Conservation (phyloP, 129 eudicot genomes). For the Smallanthus sonchifolius region DNA sequence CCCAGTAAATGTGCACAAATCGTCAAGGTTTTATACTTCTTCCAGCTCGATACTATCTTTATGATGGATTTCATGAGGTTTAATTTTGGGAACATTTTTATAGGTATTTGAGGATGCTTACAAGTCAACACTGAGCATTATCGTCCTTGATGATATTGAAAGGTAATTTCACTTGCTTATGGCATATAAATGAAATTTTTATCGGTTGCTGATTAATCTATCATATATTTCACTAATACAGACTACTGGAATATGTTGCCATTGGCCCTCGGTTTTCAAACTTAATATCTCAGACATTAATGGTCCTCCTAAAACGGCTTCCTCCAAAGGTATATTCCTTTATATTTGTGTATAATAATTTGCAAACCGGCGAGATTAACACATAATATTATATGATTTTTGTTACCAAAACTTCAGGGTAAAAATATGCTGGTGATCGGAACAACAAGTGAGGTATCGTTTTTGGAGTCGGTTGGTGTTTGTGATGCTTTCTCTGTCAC, state of each 20-base stretch:
- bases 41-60: not conserved
- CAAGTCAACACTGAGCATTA: slow-evolving; percentile 80
- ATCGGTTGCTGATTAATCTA: not conserved
- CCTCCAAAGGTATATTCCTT: slow-evolving; percentile 72
- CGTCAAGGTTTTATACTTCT: slow-evolving; percentile 62
- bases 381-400: not conserved
- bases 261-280: slow-evolving; percentile 99
- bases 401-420: slow-evolving; percentile 45
- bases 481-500: slow-evolving; percentile 90
- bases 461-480: slow-evolving; percentile 84
- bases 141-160: slow-evolving; percentile 93
- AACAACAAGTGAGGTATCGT: slow-evolving; percentile 85
- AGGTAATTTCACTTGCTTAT: slow-evolving; percentile 44
- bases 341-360: not conserved
- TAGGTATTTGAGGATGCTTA: slow-evolving; percentile 99
- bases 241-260: slow-evolving; percentile 91
- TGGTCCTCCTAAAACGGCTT: slow-evolving; percentile 95
- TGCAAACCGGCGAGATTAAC: not conserved
- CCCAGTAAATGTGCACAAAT: slow-evolving; percentile 91
- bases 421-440: slow-evolving; percentile 94
- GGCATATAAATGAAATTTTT: not conserved
- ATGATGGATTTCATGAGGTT: slow-evolving; percentile 15
- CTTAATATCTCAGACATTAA: slow-evolving; percentile 84
- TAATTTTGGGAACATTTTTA: slow-evolving; percentile 13
- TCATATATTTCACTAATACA: slow-evolving; percentile 24